Evolutionary conservation across 1,139 yeast genomes (phyloP).

Genomic region (Tardiomyces blankii): DNA sequence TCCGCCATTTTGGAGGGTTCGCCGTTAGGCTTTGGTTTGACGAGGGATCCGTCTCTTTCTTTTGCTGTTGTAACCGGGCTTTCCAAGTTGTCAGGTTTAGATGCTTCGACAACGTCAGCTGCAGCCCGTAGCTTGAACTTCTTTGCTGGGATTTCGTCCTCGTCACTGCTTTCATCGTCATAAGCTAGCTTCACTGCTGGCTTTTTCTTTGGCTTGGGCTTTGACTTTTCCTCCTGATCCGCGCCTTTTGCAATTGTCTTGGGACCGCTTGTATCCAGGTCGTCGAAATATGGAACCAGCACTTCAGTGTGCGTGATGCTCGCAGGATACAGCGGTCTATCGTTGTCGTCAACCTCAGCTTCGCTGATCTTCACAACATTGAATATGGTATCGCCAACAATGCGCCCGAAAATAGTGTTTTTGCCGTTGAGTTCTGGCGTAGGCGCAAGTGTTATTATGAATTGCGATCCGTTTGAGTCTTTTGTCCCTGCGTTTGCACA

Average conservation of each 20-base stretch:
- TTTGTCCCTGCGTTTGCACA: conserved; percentile 29
- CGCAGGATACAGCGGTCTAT: conserved; percentile 43
- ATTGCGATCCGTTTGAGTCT: conserved; percentile 33
- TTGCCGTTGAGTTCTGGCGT: conserved; percentile 35
- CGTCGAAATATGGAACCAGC: conserved; percentile 40
- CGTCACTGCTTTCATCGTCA: conserved; percentile 20
- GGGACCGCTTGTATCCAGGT: conserved; percentile 19
- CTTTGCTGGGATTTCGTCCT: conserved; percentile 12
- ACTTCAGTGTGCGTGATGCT: conserved; percentile 33
- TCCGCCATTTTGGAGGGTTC: no score
- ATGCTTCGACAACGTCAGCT: background rate
- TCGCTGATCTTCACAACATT: conserved; percentile 40
- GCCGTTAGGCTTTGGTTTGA: no score
- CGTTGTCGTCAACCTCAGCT: conserved; percentile 34
- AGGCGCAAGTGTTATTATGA: conserved; percentile 42
- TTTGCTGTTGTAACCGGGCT: no score
- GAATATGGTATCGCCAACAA: conserved; percentile 49
- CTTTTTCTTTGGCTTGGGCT: conserved; percentile 15
- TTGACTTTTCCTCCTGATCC: conserved; percentile 13
- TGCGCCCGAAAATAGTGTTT: conserved; percentile 50
- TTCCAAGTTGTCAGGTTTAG: no score
- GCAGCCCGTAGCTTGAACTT: background rate
- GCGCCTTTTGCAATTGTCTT: conserved; percentile 5
- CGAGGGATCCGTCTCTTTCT: no score
- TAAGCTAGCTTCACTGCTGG: conserved; percentile 16